Evolutionary conservation across 148 eudicot genomes (phyloP).

Genomic region (Vaccinium myrtillus): DNA sequence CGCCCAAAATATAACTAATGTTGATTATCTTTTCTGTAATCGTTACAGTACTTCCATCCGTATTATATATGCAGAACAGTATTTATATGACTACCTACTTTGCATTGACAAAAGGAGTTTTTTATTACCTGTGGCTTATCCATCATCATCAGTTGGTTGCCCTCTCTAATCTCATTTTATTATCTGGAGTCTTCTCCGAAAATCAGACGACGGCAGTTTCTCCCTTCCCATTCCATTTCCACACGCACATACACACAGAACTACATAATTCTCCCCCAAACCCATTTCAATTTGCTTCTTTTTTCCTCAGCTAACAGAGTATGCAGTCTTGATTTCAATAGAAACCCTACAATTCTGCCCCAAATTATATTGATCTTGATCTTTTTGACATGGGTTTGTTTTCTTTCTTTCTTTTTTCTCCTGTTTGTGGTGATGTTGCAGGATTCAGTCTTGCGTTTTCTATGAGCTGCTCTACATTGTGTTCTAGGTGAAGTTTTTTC

Average conservation of each 20-base stretch:
- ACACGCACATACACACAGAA: neutral
- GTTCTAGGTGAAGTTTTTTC: neutral
- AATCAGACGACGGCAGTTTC: conserved; percentile 8
- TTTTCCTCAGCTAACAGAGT: neutral
- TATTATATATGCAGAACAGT: too few species aligned
- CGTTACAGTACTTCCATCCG: too few species aligned
- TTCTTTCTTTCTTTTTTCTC: neutral
- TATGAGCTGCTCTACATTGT: neutral
- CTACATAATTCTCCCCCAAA: neutral
- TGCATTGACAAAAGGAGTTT: neutral
- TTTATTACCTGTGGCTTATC: neutral
- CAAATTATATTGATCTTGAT: neutral
- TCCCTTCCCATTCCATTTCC: neutral
- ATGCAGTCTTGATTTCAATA: neutral
- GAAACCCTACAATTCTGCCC: neutral
- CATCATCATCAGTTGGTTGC: neutral
- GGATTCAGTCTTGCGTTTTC: neutral
- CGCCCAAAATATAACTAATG: too few species aligned
- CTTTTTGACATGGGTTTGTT: neutral
- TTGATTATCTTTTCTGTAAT: too few species aligned
- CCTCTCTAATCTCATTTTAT: neutral
- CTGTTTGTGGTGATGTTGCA: neutral
- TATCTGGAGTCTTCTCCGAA: conserved; percentile 5
- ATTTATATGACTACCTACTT: too few species aligned
- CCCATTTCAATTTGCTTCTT: conserved; percentile 5